Evolutionary conservation across 2,329 filamentous ascomycete genomes (phyloP), one percentile per base, ranked within the genome.

Genomic region (Setomelanomma holmii): DNA sequence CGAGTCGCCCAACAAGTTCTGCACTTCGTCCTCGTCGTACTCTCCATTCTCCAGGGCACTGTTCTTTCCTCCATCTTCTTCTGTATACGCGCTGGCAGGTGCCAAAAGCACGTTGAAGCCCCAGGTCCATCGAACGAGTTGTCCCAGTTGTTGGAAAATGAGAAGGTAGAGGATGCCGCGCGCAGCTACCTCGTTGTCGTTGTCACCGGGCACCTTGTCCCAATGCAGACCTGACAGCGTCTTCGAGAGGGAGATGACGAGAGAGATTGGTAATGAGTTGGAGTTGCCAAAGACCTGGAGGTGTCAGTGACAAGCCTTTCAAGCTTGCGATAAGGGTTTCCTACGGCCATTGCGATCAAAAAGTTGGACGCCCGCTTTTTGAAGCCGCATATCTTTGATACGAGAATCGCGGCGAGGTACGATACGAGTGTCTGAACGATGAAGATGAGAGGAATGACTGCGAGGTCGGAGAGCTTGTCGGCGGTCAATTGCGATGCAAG

Each of bases 111-210:
- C 88, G 66, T 96, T 92, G 75, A 96, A 98, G 10, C 95, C 95
- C 95, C 95, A 99, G 58, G 91, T 97, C 95, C 95, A 99, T 53
- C 95, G 86, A 17, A 99, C 88, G 21, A 98, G 80, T 76, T 99
- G 95, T 19, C 95, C 95, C 3, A 99, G 85, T 74, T 99, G 95
- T 77, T 99, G 95, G 78, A 99, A 99, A 62, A 99, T 96, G 56
- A 99, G 82, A 10, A 99, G 83, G 70, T 99, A 99, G 1, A 99
- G 80, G 55, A 99, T 98, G 53, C 95, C 95, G 56, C 95, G 87
- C 2, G 95, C 93, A 20, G 86, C 93, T 17, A 99, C 95, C 74
- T 98, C 91, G 52, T 96, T 90, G 67, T 98, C 93, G 67, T 96
- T 98, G 66, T 99, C 95, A 47, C 91, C 89, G 0, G 91, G 90